phyloP scores from a whole-genome alignment of 805 yeast species.

The Metschnikowia borealis region DNA sequence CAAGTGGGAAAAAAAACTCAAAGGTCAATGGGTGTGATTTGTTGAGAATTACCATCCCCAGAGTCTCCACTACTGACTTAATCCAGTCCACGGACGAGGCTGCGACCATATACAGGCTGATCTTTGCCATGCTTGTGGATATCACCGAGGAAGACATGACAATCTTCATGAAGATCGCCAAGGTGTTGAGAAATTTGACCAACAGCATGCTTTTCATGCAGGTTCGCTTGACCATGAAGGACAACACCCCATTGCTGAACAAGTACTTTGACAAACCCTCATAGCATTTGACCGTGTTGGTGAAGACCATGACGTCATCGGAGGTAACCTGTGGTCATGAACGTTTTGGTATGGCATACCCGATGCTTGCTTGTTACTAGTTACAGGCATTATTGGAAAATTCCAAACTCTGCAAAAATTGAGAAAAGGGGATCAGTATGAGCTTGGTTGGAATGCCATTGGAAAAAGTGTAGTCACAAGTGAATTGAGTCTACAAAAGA shows the following conservation, averaged over 20 bases:
- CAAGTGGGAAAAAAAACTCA: conserved; percentile 25
- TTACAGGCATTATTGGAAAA: conserved; percentile 79
- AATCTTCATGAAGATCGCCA: conserved; percentile 35
- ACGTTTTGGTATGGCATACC: conserved; percentile 25
- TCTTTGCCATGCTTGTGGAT: conserved; percentile 24
- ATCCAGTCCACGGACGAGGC: conserved; percentile 32
- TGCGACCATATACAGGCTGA: conserved; percentile 23
- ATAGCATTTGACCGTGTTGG: conserved; percentile 11
- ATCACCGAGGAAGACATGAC: conserved; percentile 21
- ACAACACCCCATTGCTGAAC: conserved; percentile 24
- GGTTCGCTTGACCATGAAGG: conserved; percentile 31
- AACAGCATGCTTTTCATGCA: conserved; percentile 34
- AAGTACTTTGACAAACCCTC: conserved; percentile 25
- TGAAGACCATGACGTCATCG: conserved; percentile 14
- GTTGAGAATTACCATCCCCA: conserved; percentile 30
- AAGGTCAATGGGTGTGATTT: conserved; percentile 38
- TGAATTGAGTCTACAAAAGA: conserved; percentile 40
- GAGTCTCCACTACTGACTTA: conserved; percentile 34
- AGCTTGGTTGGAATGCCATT: conserved; percentile 28
- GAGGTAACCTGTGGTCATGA: conserved; percentile 18
- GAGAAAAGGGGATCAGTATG: conserved; percentile 54
- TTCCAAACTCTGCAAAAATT: conserved; percentile 61
- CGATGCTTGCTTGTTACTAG: conserved; percentile 30
- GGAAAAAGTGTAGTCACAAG: conserved; percentile 26
- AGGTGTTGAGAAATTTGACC: conserved; percentile 32